Evolutionary conservation across 371 early-diverging fungal species (phyloP).

Genomic region (Rhizomucor pusillus): DNA sequence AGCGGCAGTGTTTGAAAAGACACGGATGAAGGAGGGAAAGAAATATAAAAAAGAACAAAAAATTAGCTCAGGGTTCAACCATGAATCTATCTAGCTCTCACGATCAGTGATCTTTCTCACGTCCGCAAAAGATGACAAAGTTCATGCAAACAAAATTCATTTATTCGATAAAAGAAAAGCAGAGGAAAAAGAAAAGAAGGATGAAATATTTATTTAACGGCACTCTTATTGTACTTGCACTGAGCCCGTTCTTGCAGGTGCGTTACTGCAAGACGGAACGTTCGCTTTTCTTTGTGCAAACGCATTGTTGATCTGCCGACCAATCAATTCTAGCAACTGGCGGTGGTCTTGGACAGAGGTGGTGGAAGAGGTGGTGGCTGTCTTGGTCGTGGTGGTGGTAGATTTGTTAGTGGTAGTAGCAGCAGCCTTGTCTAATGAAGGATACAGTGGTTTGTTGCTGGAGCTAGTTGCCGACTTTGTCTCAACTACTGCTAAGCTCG

Average conservation of each 20-base stretch:
- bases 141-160: conserved; percentile 8
- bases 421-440: neutral
- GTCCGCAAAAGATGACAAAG: neutral
- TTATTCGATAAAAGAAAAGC: neutral
- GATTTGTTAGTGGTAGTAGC: neutral
- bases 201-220: no score
- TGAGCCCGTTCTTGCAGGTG: neutral
- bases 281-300: neutral
- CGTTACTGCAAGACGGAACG: neutral
- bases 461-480: neutral
- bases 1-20: no score
- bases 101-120: neutral
- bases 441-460: neutral
- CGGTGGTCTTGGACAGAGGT: neutral
- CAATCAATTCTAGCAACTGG: neutral
- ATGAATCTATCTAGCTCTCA: neutral
- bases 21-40: no score
- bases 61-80: no score
- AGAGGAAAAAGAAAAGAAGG: neutral
- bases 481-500: conserved; percentile 1
- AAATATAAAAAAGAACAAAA: no score
- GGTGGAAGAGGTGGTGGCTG: neutral
- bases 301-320: conserved; percentile 3
- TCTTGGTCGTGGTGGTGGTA: neutral
- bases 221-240: neutral